Evolutionary conservation across 352 stramenopile genomes (phyloP), one percentile per base, ranked within the genome.

Genomic region (Pythium monospermum): DNA sequence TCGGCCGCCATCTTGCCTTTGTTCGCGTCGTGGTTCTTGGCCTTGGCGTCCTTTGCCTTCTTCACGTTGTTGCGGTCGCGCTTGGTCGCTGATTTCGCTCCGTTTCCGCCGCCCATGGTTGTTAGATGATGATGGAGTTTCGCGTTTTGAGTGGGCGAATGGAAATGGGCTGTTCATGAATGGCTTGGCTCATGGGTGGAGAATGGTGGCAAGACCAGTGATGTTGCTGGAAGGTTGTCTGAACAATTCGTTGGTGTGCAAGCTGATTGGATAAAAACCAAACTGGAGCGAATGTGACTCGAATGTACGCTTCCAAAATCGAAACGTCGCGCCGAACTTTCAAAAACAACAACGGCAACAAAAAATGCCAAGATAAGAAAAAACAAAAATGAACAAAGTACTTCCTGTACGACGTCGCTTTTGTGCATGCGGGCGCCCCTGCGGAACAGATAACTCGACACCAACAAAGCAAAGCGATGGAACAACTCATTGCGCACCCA

Each of bases 1-100:
- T 92, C 82, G n/a, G 79, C 76, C 54, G 73, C 66, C 75, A 93
- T 90, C 68, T 93, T 93, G 57, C 68, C 72, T 49, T 87, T 88
- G 53, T 71, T 88, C 52, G 76, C 79, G n/a, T 73, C 71, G 57
- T 85, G 78, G 61, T 75, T 87, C 67, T 90, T 90, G 31, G 76
- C 40, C 64, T 89, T 93, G 43, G 76, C 69, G 0, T 91, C 82
- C 63, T 93, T 93, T 52, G 76, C 71, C 71, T 93, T 93, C 74
- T 93, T 93, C 33, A 57, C 67, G 56, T 91, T 89, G 64, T 86
- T 87, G 60, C 82, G 82, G 21, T 92, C 82, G 41, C 82, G 82
- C 69, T 85, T 85, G 26, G 74, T 71, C 60, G 76, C 69, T 21
- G 71, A 87, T 66, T 93, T 93, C 43, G 86, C 75, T 63, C 82